Evolutionary conservation across 306 rosid species (phyloP).

Genomic region (Ammopiptanthus mongolicus): DNA sequence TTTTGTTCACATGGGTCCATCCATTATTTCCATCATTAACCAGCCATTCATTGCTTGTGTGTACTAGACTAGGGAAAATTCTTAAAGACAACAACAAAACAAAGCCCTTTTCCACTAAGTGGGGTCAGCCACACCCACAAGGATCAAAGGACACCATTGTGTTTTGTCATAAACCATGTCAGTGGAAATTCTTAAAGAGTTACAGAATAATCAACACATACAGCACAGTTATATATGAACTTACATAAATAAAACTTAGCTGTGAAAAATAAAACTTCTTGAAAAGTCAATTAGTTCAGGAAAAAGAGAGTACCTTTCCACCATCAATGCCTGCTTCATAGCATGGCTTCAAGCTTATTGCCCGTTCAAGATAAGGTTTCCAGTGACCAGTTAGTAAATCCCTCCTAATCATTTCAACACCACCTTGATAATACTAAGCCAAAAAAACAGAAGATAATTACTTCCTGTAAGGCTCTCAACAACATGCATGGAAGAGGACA

Average conservation of each 20-base stretch:
- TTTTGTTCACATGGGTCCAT: neutral
- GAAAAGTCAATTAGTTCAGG: conserved; percentile 2
- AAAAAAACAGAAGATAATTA: conserved; percentile 3
- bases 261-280: neutral
- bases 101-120: neutral
- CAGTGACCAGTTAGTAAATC: conserved; percentile 96
- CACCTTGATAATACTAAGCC: conserved; percentile 68
- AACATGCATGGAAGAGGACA: neutral
- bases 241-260: neutral
- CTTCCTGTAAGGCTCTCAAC: conserved; percentile 6
- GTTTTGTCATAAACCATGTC: neutral
- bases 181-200: neutral
- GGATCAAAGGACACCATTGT: neutral
- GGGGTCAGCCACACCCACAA: neutral
- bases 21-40: neutral
- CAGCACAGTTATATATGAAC: neutral
- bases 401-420: conserved; percentile 97
- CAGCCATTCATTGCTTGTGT: neutral
- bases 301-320: conserved; percentile 68
- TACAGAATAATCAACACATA: neutral
- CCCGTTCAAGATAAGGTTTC: conserved; percentile 97
- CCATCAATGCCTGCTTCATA: conserved; percentile 89
- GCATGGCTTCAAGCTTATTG: conserved; percentile 89
- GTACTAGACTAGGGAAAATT: neutral
- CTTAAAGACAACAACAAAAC: no score